Evolutionary conservation across 176 grass and related monocot species (phyloP), one percentile per base, ranked within the genome.

Genomic region (Poa pratensis): DNA sequence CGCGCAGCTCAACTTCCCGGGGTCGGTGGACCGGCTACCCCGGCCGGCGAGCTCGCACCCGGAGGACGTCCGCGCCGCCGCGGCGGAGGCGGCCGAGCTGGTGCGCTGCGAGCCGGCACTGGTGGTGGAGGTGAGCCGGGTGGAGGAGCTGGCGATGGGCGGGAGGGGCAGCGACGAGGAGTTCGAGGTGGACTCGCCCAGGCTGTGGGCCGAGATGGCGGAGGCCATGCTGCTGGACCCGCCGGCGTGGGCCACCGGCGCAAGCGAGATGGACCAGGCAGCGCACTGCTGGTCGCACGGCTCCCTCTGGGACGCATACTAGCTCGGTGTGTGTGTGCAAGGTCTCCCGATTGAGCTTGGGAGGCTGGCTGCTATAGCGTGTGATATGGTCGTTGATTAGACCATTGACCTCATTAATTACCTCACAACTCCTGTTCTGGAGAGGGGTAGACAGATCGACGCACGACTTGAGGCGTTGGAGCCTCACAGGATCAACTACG

Each of bases 1-100:
- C 51, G 93, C 93, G 55, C 86, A 84, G 79, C 93, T 95, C 83
- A 95, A 95, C 70, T 95, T 95, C 85, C 93, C 93, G 0, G 90
- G 84, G 1, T 84, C 86, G n/a, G 88, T 82, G 24, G 85, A 42
- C 24, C 76, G 83, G 80, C 93, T 95, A 20, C 93, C 93, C 0
- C 88, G 75, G 5, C 90, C 93, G 0, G 85, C 71, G 20, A 95
- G 39, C 83, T 84, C 90, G 9, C 76, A 80, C 48, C 90, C 90
- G 1, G 52, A 43, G 4, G 93, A 95, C 69, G 89, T 95, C 69
- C 88, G 93, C 3, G 82, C 90, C 10, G 90, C 93, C 0, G 90
- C 93, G 7, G 75, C 82, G 24, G 85, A 90, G 88, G 93, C 93
- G 2, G 90, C 93, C 19, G 83, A 88, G 45, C 54, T 79, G 19